Conservation (phyloP, 495 filamentous ascomycete species). For the Sordaria brevicollis region DNA sequence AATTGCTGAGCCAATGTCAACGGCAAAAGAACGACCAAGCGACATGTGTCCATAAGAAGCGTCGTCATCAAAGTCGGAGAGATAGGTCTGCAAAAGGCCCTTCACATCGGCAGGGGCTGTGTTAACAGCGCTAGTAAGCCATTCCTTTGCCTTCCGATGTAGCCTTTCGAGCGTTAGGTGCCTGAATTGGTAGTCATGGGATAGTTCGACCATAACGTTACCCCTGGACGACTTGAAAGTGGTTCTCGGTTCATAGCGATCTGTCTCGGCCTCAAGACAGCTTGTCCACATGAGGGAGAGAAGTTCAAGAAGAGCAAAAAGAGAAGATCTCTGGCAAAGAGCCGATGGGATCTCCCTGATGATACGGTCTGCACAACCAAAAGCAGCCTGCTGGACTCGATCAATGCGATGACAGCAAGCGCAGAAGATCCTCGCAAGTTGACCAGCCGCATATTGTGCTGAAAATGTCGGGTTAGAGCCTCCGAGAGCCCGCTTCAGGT, state of each 20-base stretch:
- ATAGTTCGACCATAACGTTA: conserved; percentile 73
- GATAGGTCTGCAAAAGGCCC: conserved; percentile 84
- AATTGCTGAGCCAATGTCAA: conserved; percentile 83
- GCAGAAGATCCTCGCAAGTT: conserved; percentile 73
- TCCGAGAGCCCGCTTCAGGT: conserved; percentile 58
- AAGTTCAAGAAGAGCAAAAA: conserved; percentile 87
- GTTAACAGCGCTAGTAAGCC: conserved; percentile 71
- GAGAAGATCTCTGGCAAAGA: conserved; percentile 75
- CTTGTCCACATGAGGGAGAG: conserved; percentile 89
- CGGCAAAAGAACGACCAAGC: conserved; percentile 86
- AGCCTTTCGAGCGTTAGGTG: conserved; percentile 68
- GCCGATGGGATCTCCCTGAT: conserved; percentile 76
- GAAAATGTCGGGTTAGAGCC: conserved; percentile 66
- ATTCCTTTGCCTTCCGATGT: conserved; percentile 62
- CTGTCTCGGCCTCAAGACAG: conserved; percentile 86
- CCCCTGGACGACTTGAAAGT: conserved; percentile 65
- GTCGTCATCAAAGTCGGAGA: conserved; percentile 87
- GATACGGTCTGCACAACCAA: conserved; percentile 71
- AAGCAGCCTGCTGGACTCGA: conserved; percentile 76
- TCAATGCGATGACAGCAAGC: conserved; percentile 88
- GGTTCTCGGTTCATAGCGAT: conserved; percentile 81
- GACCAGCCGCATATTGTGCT: conserved; percentile 74
- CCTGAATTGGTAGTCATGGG: conserved; percentile 76
- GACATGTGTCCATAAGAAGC: conserved; percentile 80
- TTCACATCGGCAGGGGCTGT: conserved; percentile 92